Evolutionary conservation across 2,329 filamentous ascomycete species (phyloP).

Genomic region (Cryphonectria parasitica): DNA sequence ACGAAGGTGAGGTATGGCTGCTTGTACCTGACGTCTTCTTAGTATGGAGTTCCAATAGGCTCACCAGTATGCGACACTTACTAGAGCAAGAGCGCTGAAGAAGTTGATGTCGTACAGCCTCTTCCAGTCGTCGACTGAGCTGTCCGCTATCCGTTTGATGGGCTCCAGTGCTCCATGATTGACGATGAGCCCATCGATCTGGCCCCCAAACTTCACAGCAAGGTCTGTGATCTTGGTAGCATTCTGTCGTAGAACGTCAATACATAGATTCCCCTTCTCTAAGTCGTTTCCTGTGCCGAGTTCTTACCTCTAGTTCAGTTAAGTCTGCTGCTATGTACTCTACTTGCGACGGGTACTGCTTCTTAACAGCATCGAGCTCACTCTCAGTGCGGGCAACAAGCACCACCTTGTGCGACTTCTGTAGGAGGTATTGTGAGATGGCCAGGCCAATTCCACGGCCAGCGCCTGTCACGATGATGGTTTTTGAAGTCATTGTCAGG

Average conservation of each 20-base stretch:
- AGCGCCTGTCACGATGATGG: conserved; percentile 70
- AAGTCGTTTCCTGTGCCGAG: neutral
- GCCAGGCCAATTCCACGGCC: conserved; percentile 66
- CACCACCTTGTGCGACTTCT: conserved; percentile 60
- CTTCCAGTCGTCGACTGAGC: conserved; percentile 75
- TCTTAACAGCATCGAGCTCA: conserved; percentile 54
- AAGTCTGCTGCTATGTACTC: conserved; percentile 62
- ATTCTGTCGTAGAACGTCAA: conserved; percentile 44
- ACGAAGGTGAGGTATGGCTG: conserved; percentile 70
- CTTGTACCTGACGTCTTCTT: conserved; percentile 60
- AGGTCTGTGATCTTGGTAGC: conserved; percentile 65
- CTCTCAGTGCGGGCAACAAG: conserved; percentile 59
- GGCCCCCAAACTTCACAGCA: conserved; percentile 69
- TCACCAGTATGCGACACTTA: conserved; percentile 45
- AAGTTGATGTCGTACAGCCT: conserved; percentile 81
- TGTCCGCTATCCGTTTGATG: conserved; percentile 70
- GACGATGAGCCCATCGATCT: conserved; percentile 79
- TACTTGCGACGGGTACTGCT: conserved; percentile 56
- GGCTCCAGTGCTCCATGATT: conserved; percentile 87
- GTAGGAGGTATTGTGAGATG: conserved; percentile 55
- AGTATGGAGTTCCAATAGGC: conserved; percentile 16
- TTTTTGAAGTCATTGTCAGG: conserved; percentile 57
- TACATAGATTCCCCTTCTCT: neutral
- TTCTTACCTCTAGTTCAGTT: conserved; percentile 52
- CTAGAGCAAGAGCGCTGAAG: conserved; percentile 79